phyloP scores from a whole-genome alignment of 306 rosid genomes.

The Purshia tridentata region DNA sequence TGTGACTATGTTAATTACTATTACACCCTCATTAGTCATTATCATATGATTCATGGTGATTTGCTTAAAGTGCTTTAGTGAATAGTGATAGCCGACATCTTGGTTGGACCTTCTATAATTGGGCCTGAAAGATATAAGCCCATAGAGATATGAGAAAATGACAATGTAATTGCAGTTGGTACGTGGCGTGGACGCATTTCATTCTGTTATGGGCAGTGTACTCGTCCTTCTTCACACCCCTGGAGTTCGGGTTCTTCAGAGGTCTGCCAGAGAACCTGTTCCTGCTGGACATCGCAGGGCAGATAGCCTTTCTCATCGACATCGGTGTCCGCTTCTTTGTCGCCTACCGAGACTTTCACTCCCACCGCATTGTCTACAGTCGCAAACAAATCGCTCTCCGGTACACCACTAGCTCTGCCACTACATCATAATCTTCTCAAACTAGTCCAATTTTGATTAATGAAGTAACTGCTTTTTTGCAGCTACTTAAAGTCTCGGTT shows the following conservation, averaged over 20 bases:
- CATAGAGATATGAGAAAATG: no score
- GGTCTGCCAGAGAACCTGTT: conserved; percentile 58
- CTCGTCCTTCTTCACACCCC: conserved; percentile 71
- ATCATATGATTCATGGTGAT: no score
- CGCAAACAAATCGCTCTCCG: conserved; percentile 47
- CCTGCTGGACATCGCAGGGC: conserved; percentile 64
- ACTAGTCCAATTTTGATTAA: no score
- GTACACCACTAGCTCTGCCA: no score
- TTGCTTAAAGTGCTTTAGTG: no score
- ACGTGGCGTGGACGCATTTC: conserved; percentile 54
- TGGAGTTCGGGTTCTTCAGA: conserved; percentile 72
- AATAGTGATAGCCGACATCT: no score
- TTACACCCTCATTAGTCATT: neutral
- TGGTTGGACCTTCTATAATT: neutral
- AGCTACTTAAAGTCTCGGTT: conserved; percentile 57
- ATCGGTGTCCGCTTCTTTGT: conserved; percentile 48
- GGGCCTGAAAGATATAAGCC: neutral
- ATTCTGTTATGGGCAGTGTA: conserved; percentile 63
- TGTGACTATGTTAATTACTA: neutral
- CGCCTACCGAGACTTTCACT: conserved; percentile 44
- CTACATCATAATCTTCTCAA: no score
- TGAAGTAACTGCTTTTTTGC: no score
- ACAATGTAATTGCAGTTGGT: conserved; percentile 47
- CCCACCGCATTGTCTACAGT: conserved; percentile 40
- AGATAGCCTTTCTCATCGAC: conserved; percentile 57